Evolutionary conservation across 1,284 basidiomycete species (phyloP), one percentile per base, ranked within the genome.

Genomic region (Salmacisia buchloeana): DNA sequence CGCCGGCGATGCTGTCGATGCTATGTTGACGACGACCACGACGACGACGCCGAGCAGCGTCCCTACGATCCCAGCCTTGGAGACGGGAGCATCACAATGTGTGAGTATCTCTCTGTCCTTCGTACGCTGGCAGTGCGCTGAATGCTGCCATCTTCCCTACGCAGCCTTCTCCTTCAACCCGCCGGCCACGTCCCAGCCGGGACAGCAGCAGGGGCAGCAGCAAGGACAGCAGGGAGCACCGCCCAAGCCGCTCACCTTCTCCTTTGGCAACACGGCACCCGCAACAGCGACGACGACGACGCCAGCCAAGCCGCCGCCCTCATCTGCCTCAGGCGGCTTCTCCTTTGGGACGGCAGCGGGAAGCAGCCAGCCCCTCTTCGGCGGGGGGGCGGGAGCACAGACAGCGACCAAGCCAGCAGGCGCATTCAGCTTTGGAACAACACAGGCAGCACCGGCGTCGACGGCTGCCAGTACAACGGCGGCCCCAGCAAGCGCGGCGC

Each of bases 311-410:
- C 18, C 57, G 25, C n/a, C 57, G 6, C 21, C 57, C 3, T 38
- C 25, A 27, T 29, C 69, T 12, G 49, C 65, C 1, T 29, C 71
- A 9, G 68, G 71, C 10, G 69, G 66, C 25, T 73, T 73, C 52
- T 68, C 67, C 0, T 73, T 73, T 31, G 54, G 34, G 10, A n/a
- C n/a, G n/a, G n/a, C n/a, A n/a, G n/a, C n/a, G n/a, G n/a, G n/a
- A n/a, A n/a, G n/a, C 52, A 33, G 31, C 41, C 6, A 15, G 46
- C 45, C 41, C 65, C 3, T 35, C 69, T 9, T 54, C 68, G 1
- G 45, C 69, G 2, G 58, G 62, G 46, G 29, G 18, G 29, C 21
- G 27, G 27, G 54, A 15, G 15, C 31, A n/a, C 27, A 10, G 9
- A 10, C 10, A n/a, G 9, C 36, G n/a, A 25, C 12, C 52, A 39